Percentiles rank a stretch among this genome's conserved stretches.
These are phyloP conservation scores for Lyophyllum shimeji DNA, from an alignment of 768 basidiomycete genomes.

Conservation along the genomic window DNA sequence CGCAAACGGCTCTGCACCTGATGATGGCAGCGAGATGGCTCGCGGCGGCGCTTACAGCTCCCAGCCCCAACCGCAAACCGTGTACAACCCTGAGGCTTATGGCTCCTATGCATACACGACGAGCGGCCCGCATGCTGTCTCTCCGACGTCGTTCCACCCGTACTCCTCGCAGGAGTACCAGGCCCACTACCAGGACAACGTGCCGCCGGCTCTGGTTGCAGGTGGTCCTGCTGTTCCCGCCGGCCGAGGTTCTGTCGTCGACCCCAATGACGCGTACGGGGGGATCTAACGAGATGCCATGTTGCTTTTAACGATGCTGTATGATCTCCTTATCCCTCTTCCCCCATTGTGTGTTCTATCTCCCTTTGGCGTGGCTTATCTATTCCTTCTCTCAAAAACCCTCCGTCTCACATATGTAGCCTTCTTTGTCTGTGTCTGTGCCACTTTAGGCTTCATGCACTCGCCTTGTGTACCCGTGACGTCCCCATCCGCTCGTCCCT, in stretches of 20 bases:
- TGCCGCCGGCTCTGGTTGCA: conserved; percentile 19
- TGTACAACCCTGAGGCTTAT: conserved; percentile 45
- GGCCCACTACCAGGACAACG: conserved; percentile 19
- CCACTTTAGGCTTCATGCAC: not conserved
- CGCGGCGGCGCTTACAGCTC: conserved; percentile 40
- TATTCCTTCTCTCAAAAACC: not conserved
- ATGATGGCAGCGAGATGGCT: conserved; percentile 27
- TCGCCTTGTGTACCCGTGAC: not conserved
- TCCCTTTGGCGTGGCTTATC: conserved; percentile 1
- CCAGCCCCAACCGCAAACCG: conserved; percentile 35
- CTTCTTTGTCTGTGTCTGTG: not conserved
- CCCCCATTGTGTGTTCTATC: not conserved
- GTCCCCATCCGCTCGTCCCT: not conserved
- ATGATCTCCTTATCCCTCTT: not conserved
- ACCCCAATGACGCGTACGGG: conserved; percentile 36
- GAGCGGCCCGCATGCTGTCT: conserved; percentile 31
- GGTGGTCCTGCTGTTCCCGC: conserved; percentile 21
- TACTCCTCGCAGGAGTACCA: conserved; percentile 22
- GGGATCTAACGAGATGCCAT: conserved; percentile 26
- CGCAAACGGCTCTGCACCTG: conserved; percentile 19
- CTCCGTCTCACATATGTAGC: not conserved
- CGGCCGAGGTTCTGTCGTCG: conserved; percentile 19
- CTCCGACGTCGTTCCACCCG: conserved; percentile 24
- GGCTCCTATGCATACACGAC: conserved; percentile 39
- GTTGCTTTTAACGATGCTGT: conserved; percentile 8